Percentiles rank a stretch among this genome's conserved stretches.
phyloP scores from a whole-genome alignment of 257 asterid species.

The Hygrophila difformis region DNA sequence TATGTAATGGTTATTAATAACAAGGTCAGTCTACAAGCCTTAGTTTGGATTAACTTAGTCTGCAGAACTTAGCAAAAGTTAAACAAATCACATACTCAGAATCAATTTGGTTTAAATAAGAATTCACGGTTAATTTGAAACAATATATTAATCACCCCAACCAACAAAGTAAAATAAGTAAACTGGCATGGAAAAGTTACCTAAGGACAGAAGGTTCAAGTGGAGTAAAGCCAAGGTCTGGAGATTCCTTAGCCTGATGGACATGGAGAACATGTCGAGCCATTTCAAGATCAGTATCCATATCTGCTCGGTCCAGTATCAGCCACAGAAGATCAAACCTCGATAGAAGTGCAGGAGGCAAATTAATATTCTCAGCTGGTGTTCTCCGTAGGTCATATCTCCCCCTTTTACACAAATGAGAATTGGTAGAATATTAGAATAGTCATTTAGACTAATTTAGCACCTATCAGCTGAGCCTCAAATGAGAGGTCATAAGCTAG shows the following conservation, averaged over 20 bases:
- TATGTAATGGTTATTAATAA: no score
- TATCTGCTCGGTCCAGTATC: constrained; percentile 96
- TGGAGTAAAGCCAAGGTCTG: constrained; percentile 97
- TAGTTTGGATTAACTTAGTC: no score
- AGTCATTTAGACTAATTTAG: no score
- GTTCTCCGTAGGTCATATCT: constrained; percentile 94
- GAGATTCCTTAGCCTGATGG: constrained; percentile 91
- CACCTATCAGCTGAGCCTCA: no score
- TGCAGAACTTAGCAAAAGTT: no score
- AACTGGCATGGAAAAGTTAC: constrained; percentile 24
- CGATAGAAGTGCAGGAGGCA: constrained; percentile 97
- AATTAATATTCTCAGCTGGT: constrained; percentile 97
- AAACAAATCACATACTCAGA: no score
- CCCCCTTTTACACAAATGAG: constrained; percentile 45
- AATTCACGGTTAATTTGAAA: no score
- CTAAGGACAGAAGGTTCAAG: constrained; percentile 90
- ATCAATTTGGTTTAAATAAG: no score
- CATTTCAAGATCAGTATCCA: constrained; percentile 96
- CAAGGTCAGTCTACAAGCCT: no score
- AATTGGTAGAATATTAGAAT: no score
- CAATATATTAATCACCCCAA: no score
- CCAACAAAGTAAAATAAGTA: no score
- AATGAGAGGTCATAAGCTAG: not conserved
- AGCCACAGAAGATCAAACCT: constrained; percentile 97
- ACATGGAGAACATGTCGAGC: constrained; percentile 98